Evolutionary conservation across 441 rosid genomes (phyloP), one percentile per base, ranked within the genome.

Genomic region (Kokia cookei): DNA sequence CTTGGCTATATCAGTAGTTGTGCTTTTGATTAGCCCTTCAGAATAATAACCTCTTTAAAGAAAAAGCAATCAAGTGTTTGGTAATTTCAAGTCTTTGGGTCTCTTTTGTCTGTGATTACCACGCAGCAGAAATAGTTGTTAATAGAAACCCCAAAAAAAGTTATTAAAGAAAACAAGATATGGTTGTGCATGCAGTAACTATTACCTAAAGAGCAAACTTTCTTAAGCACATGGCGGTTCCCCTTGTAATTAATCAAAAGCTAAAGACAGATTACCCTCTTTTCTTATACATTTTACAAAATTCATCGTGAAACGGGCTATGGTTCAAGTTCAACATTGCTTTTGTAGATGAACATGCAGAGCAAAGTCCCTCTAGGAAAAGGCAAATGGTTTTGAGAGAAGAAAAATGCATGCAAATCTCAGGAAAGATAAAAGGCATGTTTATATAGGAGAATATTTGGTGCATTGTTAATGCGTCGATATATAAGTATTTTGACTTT

Each of bases 21-120:
- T 53, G 59, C 40, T 75, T 77, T 82, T 79, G 86, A 68, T 79
- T 66, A 76, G 71, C 66, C 73, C 75, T 76, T 75, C 81, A 83
- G 80, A 76, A 85, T 75, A 69, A 64, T 79, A 65, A 64, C 71
- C 76, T 57, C 55, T 73, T 65, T 8, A 19, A 22, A 12, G 2
- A 66, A 42, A 65, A 58, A 78, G 82, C 60, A 79, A 81, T 75
- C 78, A 32, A 73, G 65, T 71, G 77, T 75, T 48, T 58, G 76
- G 64, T 64, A 50, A 66, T 59, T 66, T 53, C 50, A 71, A 66
- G 75, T 71, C 68, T 74, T 64, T 45, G 61, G 60, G 48, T 70
- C 73, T 76, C 76, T 72, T 62, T 65, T 45, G 53, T 71, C 74
- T 69, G 70, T 67, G 69, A 65, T 71, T 40, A 71, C 42, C 73